Base-by-base conservation (phyloP, 805 yeast species). In the Ogataea naganishii region DNA sequence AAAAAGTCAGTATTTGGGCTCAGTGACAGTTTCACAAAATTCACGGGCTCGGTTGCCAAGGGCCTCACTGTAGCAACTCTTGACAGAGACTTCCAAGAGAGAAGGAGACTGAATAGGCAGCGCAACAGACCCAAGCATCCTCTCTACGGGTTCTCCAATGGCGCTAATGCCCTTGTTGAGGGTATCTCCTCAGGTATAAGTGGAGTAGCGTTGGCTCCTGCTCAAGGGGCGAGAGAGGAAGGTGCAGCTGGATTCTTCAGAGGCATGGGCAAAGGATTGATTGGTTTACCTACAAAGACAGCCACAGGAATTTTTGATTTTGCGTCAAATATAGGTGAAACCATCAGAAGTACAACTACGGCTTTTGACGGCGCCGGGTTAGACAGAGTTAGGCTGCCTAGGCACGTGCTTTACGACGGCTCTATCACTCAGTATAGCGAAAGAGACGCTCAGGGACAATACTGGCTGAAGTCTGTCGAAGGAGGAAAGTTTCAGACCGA, bases 261-360 rank as follows among this genome's bases (percentile, higher is more conserved):
- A 49, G 99, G 99, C 2, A 49, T 92, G 4, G 98, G 98, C 4
- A 82, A 79, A 46, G 99, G 98, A 9, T 48, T 94, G n/a, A 73
- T 92, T 33, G 98, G 98, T 0, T 58, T 94, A 18, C 98, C 99
- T 0, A 88, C 98, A 0, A 92, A 92, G 60, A 84, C 97, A 0
- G 95, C 96, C 0, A 86, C 89, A 42, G 99, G 99, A 9, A 51
- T 92, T 15, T 78, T 92, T 41, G 99, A 92, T 50, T 64, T 94
- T 38, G 95, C 97, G 1, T 80, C 82, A 31, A 89, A 84, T 53
- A 77, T 92, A 21, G 78, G 95, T 58, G 96, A 88, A 50, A 97
- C 97, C 17, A 86, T 94, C 28, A 69, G 88, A 36, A 88, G 80
- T 50, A 83, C 96, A 0, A 85, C 99, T 0, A 83, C 95, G 0